A percentile compares a stretch with the other conserved stretches of the same genome.
Evolutionary conservation across 805 yeast species (phyloP).

Genomic region (Candida ficus): DNA sequence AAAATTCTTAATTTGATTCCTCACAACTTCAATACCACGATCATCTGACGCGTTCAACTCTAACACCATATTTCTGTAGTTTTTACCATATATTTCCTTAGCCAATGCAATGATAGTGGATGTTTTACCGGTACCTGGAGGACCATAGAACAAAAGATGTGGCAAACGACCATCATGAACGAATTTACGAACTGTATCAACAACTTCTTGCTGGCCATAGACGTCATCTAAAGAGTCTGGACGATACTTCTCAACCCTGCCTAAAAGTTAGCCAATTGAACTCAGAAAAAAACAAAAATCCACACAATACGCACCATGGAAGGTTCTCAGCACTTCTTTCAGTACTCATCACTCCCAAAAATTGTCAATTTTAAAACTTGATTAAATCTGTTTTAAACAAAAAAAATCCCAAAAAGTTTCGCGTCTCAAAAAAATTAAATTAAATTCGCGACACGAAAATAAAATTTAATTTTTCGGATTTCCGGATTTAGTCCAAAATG

Average conservation of each 20-base stretch:
- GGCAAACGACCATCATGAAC: constrained; percentile 82
- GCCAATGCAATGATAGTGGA: constrained; percentile 87
- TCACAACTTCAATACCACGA: constrained; percentile 96
- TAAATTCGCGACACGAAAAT: too few species aligned
- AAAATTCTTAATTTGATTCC: constrained; percentile 94
- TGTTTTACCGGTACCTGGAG: constrained; percentile 93
- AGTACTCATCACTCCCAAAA: constrained; percentile 15
- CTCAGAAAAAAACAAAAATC: background rate
- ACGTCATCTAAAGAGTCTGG: constrained; percentile 82
- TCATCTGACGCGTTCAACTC: constrained; percentile 97
- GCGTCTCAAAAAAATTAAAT: constrained; percentile 1
- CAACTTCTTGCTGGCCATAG: constrained; percentile 85
- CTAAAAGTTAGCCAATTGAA: constrained; percentile 2
- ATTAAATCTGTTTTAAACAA: background rate
- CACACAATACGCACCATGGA: constrained; percentile 21
- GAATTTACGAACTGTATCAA: constrained; percentile 78
- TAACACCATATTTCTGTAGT: constrained; percentile 81
- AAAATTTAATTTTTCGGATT: background rate
- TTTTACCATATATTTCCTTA: constrained; percentile 77
- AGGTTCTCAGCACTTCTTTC: constrained; percentile 25
- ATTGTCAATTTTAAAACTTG: too few species aligned
- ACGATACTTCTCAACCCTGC: constrained; percentile 93
- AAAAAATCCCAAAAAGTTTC: background rate
- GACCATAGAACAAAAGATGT: constrained; percentile 90
- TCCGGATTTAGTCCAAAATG: background rate